Conservation (phyloP, 495 filamentous ascomycete species). For the Hypoxylon cercidicola region DNA sequence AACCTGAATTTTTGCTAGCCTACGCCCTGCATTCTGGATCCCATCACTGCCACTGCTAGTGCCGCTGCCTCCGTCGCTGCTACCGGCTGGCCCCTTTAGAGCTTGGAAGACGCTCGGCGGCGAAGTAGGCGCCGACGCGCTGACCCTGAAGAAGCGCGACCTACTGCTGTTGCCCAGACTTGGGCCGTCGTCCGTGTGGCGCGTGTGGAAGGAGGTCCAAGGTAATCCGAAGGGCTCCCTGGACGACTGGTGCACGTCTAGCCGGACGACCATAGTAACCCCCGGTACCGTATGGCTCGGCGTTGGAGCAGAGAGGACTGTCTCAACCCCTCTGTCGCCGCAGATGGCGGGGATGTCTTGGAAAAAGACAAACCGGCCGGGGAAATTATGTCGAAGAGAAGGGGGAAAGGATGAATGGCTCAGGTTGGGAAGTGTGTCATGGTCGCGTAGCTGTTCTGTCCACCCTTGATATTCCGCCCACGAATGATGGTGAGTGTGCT, state of each 20-base stretch:
- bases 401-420: constrained; percentile 7
- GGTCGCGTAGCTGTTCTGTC: constrained; percentile 27
- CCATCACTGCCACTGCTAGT: neutral
- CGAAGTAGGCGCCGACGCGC: constrained; percentile 31
- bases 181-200: constrained; percentile 19
- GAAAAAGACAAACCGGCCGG: neutral
- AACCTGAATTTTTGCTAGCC: constrained; percentile 31
- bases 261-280: constrained; percentile 39
- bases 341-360: neutral
- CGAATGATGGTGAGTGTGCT: constrained; percentile 1
- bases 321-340: constrained; percentile 8
- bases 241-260: constrained; percentile 36
- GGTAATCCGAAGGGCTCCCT: constrained; percentile 36
- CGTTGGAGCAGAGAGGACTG: neutral
- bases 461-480: constrained; percentile 10
- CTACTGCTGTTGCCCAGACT: constrained; percentile 19
- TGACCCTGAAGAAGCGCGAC: constrained; percentile 30
- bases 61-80: constrained; percentile 2
- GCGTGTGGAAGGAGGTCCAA: constrained; percentile 23
- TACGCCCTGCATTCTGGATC: constrained; percentile 2
- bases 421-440: constrained; percentile 42
- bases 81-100: constrained; percentile 17
- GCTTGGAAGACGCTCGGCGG: constrained; percentile 30
- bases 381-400: constrained; percentile 6
- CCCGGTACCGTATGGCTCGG: neutral